phyloP scores from a whole-genome alignment of 1,284 basidiomycete species.

The Stereum hirsutum region DNA sequence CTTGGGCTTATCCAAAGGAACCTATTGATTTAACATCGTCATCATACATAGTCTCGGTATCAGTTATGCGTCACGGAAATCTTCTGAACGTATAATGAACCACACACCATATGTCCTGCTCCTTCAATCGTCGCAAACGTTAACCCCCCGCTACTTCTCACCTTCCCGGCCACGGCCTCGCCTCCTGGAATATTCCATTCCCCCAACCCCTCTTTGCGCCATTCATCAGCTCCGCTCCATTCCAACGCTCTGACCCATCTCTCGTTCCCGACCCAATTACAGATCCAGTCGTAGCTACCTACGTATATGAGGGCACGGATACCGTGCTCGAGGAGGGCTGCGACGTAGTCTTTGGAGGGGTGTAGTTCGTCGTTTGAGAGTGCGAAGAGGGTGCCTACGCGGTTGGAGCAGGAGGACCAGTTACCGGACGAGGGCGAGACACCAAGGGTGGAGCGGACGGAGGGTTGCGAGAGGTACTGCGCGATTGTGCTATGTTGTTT shows the following conservation, averaged over 20 bases:
- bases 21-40: too few species aligned
- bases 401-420: constrained; percentile 38
- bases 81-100: too few species aligned
- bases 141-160: constrained; percentile 44
- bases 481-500: constrained; percentile 31
- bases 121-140: constrained; percentile 51
- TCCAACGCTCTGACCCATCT: constrained; percentile 46
- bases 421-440: constrained; percentile 42
- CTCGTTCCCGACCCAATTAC: constrained; percentile 67
- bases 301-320: constrained; percentile 70
- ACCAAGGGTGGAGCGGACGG: constrained; percentile 46
- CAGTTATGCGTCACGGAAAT: too few species aligned
- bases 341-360: constrained; percentile 45
- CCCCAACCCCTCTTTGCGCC: constrained; percentile 31
- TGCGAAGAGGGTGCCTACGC: constrained; percentile 33
- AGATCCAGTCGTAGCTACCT: constrained; percentile 66
- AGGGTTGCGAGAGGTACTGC: constrained; percentile 45
- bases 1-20: too few species aligned
- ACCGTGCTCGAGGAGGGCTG: constrained; percentile 66
- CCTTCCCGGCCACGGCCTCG: constrained; percentile 41
- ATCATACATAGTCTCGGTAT: too few species aligned
- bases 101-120: constrained; percentile 58
- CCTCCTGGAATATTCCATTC: constrained; percentile 49
- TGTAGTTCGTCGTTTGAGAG: constrained; percentile 30
- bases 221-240: constrained; percentile 48